Percentiles rank a stretch among this genome's conserved stretches.
Conservation (phyloP, 2,329 filamentous ascomycete species). For the Shiraia bambusicola region DNA sequence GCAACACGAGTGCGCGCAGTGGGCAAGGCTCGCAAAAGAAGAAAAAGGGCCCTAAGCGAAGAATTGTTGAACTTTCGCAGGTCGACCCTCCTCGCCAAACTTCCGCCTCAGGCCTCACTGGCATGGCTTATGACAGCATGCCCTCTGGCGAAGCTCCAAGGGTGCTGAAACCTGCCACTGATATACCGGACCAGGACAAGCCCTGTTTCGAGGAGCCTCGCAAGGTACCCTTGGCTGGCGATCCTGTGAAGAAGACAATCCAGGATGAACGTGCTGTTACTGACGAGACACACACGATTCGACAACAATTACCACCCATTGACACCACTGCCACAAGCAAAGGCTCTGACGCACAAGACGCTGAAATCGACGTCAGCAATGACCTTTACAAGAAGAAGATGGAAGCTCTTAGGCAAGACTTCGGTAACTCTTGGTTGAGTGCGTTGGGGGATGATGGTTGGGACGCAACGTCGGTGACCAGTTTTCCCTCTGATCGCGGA, state of each 20-base stretch:
- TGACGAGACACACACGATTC: conserved; percentile 23
- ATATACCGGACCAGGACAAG: conserved; percentile 15
- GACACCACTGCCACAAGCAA: conserved; percentile 31
- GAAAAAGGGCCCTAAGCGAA: conserved; percentile 58
- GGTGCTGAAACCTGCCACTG: conserved; percentile 14
- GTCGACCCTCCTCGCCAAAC: conserved; percentile 44
- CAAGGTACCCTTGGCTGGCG: conserved; percentile 26
- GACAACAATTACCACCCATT: conserved; percentile 35
- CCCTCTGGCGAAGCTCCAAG: conserved; percentile 21
- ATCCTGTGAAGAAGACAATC: conserved; percentile 31
- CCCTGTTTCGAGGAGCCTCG: conserved; percentile 32
- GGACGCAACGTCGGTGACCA: conserved; percentile 42
- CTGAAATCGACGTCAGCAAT: conserved; percentile 67
- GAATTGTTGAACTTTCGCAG: conserved; percentile 60
- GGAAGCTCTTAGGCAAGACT: conserved; percentile 78
- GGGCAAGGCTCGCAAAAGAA: conserved; percentile 56
- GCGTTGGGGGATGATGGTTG: conserved; percentile 76
- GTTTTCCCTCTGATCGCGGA: conserved; percentile 35
- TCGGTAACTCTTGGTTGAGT: conserved; percentile 84
- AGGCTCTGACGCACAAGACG: conserved; percentile 14
- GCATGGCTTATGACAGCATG: conserved; percentile 29
- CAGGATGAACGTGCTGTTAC: conserved; percentile 23
- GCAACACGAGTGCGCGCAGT: conserved; percentile 39
- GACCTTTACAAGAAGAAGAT: conserved; percentile 87
- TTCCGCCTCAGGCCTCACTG: conserved; percentile 29